phyloP scores from a whole-genome alignment of 2,329 filamentous ascomycete genomes.

The Cercospora sojina region DNA sequence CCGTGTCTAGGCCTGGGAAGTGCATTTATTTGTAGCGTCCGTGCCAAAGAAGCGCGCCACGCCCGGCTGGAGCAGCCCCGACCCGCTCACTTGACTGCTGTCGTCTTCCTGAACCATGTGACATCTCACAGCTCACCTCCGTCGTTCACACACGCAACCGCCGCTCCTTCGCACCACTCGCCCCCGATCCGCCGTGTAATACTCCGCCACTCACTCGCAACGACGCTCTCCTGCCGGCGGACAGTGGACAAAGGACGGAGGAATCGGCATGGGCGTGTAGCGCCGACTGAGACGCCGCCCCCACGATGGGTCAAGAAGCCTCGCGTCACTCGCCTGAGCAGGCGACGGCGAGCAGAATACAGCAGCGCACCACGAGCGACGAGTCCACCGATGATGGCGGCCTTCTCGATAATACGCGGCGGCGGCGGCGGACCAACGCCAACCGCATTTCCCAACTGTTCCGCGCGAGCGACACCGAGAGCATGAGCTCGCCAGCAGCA shows the following conservation, averaged over 20 bases:
- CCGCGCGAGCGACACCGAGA: constrained; percentile 12
- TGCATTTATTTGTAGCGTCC: not conserved
- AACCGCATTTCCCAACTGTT: constrained; percentile 21
- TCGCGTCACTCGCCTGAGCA: constrained; percentile 9
- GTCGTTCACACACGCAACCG: not conserved
- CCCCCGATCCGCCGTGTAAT: not conserved
- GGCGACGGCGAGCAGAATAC: not conserved
- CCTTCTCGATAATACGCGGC: constrained; percentile 6
- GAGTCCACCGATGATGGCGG: constrained; percentile 12
- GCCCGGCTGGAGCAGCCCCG: not conserved
- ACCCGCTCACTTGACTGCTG: not conserved
- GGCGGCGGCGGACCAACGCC: constrained; percentile 11
- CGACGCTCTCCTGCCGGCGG: not conserved
- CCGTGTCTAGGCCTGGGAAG: not conserved
- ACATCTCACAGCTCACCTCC: constrained; percentile 1
- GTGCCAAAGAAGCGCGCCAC: not conserved
- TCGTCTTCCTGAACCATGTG: not conserved
- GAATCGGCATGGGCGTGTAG: constrained; percentile 11
- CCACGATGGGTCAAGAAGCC: constrained; percentile 14
- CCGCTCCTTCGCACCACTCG: not conserved
- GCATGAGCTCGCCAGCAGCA: constrained; percentile 1
- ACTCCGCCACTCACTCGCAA: not conserved
- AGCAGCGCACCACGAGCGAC: constrained; percentile 4
- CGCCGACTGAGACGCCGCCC: constrained; percentile 4
- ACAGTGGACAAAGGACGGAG: not conserved